phyloP scores from a whole-genome alignment of 1,284 basidiomycete genomes.

The Rhodotorula sp. region DNA sequence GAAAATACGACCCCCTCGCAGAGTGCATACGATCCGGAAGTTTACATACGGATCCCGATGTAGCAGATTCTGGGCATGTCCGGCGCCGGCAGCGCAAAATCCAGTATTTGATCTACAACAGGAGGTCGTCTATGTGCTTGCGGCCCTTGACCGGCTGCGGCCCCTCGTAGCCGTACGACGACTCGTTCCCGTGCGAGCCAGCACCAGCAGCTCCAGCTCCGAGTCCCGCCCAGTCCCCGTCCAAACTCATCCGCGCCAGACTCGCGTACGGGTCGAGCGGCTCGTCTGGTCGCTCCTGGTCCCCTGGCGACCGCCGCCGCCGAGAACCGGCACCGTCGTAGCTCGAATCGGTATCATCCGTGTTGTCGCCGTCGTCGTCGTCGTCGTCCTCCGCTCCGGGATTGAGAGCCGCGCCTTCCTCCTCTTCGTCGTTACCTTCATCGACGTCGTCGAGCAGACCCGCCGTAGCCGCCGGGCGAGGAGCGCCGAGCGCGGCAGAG shows the following conservation, averaged over 20 bases:
- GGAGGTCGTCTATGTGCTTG: conserved; percentile 10
- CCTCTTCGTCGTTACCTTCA: conserved; percentile 34
- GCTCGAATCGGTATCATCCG: neutral
- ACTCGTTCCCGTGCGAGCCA: neutral
- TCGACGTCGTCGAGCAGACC: conserved; percentile 25
- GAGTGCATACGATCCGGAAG: too few relatives aligned
- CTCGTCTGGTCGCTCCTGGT: neutral
- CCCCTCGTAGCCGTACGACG: conserved; percentile 25
- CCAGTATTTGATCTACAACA: conserved; percentile 7
- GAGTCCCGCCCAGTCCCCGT: neutral
- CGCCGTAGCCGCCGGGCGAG: neutral
- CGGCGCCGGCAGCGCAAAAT: too few relatives aligned
- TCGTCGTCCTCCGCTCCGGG: neutral
- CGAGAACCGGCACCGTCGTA: neutral
- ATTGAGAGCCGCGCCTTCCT: conserved; percentile 36
- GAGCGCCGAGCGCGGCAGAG: conserved; percentile 9
- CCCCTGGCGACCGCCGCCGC: neutral
- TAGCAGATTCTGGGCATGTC: too few relatives aligned
- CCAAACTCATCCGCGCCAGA: conserved; percentile 28
- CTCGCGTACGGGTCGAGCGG: conserved; percentile 40
- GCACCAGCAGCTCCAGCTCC: neutral
- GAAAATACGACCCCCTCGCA: too few relatives aligned
- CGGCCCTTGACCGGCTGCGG: conserved; percentile 1
- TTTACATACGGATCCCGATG: too few relatives aligned
- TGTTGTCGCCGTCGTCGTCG: neutral